Evolutionary conservation across 768 basidiomycete genomes (phyloP).

Genomic region (Amanita rubescens): DNA sequence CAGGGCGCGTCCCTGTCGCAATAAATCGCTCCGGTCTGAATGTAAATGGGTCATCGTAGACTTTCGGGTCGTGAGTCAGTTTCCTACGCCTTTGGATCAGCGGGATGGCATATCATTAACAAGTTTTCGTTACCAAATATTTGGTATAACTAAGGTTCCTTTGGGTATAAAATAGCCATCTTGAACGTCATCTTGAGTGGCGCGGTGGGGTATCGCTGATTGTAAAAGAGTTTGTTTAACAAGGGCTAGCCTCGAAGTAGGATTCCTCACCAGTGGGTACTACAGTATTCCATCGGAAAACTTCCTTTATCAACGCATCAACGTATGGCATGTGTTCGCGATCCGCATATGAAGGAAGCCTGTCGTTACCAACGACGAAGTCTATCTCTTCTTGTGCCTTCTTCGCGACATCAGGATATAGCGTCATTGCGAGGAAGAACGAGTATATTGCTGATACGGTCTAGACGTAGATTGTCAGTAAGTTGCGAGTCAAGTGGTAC

Average conservation of each 20-base stretch:
- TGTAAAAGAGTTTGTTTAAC: constrained; percentile 9
- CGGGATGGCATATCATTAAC: background rate
- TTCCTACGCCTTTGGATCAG: constrained; percentile 25
- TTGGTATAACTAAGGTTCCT: constrained; percentile 43
- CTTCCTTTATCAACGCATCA: constrained; percentile 54
- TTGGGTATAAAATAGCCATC: constrained; percentile 58
- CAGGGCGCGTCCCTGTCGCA: constrained; percentile 29
- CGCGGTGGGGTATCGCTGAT: constrained; percentile 46
- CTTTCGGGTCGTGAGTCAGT: constrained; percentile 46
- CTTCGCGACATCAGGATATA: constrained; percentile 46
- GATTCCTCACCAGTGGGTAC: constrained; percentile 31
- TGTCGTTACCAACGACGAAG: constrained; percentile 46
- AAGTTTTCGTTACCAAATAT: constrained; percentile 33
- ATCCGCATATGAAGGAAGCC: constrained; percentile 54
- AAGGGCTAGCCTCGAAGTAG: background rate
- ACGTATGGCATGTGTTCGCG: constrained; percentile 51
- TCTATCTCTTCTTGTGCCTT: constrained; percentile 63
- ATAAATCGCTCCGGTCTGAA: constrained; percentile 62
- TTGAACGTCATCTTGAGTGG: constrained; percentile 53
- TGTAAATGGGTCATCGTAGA: constrained; percentile 43
- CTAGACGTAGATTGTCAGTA: constrained; percentile 24
- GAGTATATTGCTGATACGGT: constrained; percentile 56
- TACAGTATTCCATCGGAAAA: constrained; percentile 44
- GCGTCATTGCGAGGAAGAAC: constrained; percentile 54
- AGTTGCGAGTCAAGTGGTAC: constrained; percentile 3